A percentile compares a stretch with the other conserved stretches of the same genome.
These are phyloP conservation scores for Grammothele lineata DNA, from an alignment of 768 basidiomycete species.

Conservation along the genomic window DNA sequence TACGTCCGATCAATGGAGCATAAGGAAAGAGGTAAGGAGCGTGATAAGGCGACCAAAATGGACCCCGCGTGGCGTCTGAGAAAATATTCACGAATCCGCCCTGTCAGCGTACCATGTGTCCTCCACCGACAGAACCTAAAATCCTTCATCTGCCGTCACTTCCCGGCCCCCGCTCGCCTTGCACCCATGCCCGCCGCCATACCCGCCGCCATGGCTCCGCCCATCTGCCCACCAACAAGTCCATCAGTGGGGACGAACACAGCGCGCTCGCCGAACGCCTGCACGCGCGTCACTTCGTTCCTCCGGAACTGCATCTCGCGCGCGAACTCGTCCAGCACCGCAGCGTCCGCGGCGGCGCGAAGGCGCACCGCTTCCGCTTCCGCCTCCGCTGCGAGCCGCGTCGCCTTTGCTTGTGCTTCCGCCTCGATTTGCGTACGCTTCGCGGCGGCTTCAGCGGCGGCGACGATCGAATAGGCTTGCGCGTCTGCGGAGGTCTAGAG, in stretches of 20 bases:
- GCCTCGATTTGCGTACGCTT: constrained; percentile 65
- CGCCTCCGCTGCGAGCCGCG: constrained; percentile 68
- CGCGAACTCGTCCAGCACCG: constrained; percentile 61
- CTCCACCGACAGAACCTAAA: too few relatives aligned
- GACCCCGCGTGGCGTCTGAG: too few relatives aligned
- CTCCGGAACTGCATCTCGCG: constrained; percentile 73
- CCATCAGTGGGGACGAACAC: constrained; percentile 68
- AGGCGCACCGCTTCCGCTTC: constrained; percentile 65
- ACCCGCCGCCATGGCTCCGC: constrained; percentile 56
- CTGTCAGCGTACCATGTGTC: too few relatives aligned
- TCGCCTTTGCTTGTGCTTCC: constrained; percentile 74
- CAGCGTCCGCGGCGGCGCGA: constrained; percentile 59
- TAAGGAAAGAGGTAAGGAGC: too few relatives aligned
- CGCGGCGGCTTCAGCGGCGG: constrained; percentile 72
- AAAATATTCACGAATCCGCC: too few relatives aligned
- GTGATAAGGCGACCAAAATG: too few relatives aligned
- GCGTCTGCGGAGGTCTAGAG: constrained; percentile 64
- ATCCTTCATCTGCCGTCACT: too few relatives aligned
- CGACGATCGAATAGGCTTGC: constrained; percentile 69
- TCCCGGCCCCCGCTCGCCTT: background rate
- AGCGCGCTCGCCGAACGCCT: constrained; percentile 65
- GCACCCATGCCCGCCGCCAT: constrained; percentile 29
- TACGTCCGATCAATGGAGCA: too few relatives aligned
- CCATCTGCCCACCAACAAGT: constrained; percentile 48
- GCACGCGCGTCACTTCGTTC: constrained; percentile 57